Conservation (phyloP, 129 eudicot genomes). For the Flaveria trinervia region DNA sequence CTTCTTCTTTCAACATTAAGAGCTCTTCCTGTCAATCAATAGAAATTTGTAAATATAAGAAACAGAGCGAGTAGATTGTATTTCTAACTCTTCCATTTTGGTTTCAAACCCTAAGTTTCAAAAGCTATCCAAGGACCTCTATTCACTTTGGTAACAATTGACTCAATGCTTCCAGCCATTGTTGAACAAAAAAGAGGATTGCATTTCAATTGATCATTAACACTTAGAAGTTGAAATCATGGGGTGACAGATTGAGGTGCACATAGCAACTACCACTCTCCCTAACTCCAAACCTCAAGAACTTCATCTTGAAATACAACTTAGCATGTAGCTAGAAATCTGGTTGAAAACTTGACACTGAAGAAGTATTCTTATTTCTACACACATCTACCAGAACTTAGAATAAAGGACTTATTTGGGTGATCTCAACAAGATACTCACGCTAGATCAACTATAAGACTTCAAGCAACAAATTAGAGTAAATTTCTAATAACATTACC, state of each 20-base stretch:
- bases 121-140: background rate
- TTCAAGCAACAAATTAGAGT: background rate
- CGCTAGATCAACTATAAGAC: background rate
- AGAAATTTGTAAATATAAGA: slow-evolving; percentile 8
- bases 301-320: background rate
- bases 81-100: slow-evolving; percentile 16
- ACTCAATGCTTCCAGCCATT: background rate
- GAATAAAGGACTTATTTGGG: background rate
- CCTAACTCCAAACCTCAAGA: background rate
- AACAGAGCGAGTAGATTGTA: slow-evolving; percentile 7
- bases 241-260: background rate
- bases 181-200: background rate
- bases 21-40: slow-evolving; percentile 69
- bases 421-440: background rate
- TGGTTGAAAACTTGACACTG: background rate
- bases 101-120: slow-evolving; percentile 21
- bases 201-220: background rate
- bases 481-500: background rate
- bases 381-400: background rate
- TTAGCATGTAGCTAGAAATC: background rate
- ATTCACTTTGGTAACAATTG: background rate
- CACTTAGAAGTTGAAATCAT: background rate
- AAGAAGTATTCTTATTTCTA: background rate
- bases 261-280: background rate
- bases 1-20: slow-evolving; percentile 58